Percentiles rank a stretch among this genome's conserved stretches.
These are phyloP conservation scores for Ustilago crameri DNA, from an alignment of 1,284 basidiomycete genomes.

Conservation along the genomic window DNA sequence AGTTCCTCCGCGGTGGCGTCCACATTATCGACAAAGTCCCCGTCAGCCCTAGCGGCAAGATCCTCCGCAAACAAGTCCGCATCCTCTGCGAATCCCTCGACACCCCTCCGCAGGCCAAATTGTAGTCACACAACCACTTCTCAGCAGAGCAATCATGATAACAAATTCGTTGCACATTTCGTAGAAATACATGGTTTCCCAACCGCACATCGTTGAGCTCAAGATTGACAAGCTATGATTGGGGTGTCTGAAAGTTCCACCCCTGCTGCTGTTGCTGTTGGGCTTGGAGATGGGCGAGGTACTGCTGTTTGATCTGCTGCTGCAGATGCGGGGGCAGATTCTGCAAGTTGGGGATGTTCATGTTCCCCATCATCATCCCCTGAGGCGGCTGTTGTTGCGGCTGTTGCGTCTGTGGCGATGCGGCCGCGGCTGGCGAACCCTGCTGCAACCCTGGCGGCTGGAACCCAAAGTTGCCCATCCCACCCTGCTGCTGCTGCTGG, in stretches of 20 bases:
- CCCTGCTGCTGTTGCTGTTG: constrained; percentile 26
- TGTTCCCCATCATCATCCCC: constrained; percentile 22
- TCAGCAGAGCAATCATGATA: neutral
- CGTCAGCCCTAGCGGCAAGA: constrained; percentile 47
- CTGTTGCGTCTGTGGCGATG: constrained; percentile 19
- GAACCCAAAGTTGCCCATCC: constrained; percentile 23
- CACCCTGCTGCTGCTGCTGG: constrained; percentile 21
- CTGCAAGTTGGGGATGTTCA: constrained; percentile 39
- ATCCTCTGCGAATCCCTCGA: constrained; percentile 15
- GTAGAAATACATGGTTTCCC: no score
- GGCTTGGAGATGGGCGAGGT: constrained; percentile 44
- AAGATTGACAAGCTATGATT: constrained; percentile 14
- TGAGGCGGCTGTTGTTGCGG: constrained; percentile 19
- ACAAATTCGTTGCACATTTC: no score
- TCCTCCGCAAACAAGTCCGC: constrained; percentile 41
- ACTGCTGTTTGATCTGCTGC: constrained; percentile 51
- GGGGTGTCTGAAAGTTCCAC: constrained; percentile 34
- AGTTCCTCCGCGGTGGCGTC: constrained; percentile 47
- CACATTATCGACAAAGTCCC: constrained; percentile 38
- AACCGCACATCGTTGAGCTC: neutral
- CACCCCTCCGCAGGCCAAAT: constrained; percentile 16
- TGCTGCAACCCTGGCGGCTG: constrained; percentile 27
- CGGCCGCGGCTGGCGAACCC: constrained; percentile 12
- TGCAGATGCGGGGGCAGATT: constrained; percentile 47
- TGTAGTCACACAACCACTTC: constrained; percentile 4